Evolutionary conservation across 2,329 filamentous ascomycete species (phyloP).

Genomic region (Teratosphaeriaceae sp.): DNA sequence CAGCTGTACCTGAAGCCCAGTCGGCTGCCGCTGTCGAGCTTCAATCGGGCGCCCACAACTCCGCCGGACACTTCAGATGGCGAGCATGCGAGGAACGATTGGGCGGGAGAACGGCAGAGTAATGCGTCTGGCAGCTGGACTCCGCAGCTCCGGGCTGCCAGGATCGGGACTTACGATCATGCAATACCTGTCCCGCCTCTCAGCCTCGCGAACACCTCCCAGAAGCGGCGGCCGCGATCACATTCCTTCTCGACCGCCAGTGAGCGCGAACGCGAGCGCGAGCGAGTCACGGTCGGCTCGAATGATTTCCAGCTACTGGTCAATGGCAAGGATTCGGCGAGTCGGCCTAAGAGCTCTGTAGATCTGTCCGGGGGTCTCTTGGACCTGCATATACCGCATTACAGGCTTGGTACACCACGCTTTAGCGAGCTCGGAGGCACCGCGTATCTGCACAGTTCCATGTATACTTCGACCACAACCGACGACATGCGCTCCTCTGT

Average conservation of each 20-base stretch:
- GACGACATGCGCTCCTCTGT: slow-evolving; percentile 64
- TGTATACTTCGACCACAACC: slow-evolving; percentile 59
- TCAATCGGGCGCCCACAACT: slow-evolving; percentile 21
- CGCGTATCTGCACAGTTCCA: slow-evolving; percentile 72
- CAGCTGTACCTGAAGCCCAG: slow-evolving; percentile 42
- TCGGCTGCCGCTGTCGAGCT: slow-evolving; percentile 16
- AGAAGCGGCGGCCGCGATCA: slow-evolving; percentile 45
- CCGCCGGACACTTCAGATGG: slow-evolving; percentile 22
- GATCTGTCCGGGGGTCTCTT: slow-evolving; percentile 21
- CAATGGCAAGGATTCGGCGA: slow-evolving; percentile 16
- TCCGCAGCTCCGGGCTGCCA: slow-evolving; percentile 13
- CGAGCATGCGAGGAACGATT: slow-evolving; percentile 10
- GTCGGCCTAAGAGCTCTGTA: slow-evolving; percentile 23
- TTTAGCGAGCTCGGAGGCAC: slow-evolving; percentile 74
- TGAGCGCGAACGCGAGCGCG: slow-evolving; percentile 52
- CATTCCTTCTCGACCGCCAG: slow-evolving; percentile 70
- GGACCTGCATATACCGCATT: slow-evolving; percentile 61
- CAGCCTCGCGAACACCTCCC: slow-evolving; percentile 17
- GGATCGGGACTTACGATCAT: slow-evolving; percentile 8
- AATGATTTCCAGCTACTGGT: slow-evolving; percentile 21
- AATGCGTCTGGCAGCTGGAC: slow-evolving; percentile 21
- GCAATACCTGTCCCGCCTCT: slow-evolving; percentile 15
- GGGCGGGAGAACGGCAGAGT: slow-evolving; percentile 13
- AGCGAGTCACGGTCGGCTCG: slow-evolving; percentile 26
- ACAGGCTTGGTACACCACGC: slow-evolving; percentile 72